Conservation (phyloP, 805 yeast genomes). For the Kuraishia ogatae region DNA sequence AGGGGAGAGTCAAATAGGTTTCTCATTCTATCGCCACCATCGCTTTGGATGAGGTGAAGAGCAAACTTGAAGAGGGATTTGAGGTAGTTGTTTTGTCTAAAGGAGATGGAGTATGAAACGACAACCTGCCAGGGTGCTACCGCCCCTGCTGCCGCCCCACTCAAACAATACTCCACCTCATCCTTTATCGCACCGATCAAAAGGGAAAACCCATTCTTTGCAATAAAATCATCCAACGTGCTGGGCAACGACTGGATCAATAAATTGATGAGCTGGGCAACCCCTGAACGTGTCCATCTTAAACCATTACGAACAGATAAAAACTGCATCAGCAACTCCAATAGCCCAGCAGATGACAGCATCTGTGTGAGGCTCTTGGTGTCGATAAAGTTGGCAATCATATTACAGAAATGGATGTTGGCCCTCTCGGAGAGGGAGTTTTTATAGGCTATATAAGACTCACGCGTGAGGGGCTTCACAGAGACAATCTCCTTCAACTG, state of each 20-base stretch:
- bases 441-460: not conserved
- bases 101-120: conserved; percentile 44
- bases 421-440: not conserved
- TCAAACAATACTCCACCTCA: conserved; percentile 43
- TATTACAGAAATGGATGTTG: conserved; percentile 33
- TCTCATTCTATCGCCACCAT: conserved; percentile 76
- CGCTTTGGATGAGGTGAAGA: conserved; percentile 54
- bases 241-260: conserved; percentile 36
- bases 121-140: conserved; percentile 32
- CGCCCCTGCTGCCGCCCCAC: not conserved
- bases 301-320: conserved; percentile 41
- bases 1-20: conserved; percentile 81
- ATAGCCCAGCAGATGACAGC: conserved; percentile 67
- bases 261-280: conserved; percentile 46
- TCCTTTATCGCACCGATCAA: conserved; percentile 51
- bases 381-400: conserved; percentile 54
- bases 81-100: conserved; percentile 52
- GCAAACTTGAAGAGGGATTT: conserved; percentile 56
- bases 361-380: conserved; percentile 46
- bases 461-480: not conserved
- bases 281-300: conserved; percentile 54
- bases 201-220: conserved; percentile 54
- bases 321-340: conserved; percentile 57
- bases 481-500: not conserved
- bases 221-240: conserved; percentile 53